Conservation (phyloP, 495 filamentous ascomycete species). For the Viridothelium virens region DNA sequence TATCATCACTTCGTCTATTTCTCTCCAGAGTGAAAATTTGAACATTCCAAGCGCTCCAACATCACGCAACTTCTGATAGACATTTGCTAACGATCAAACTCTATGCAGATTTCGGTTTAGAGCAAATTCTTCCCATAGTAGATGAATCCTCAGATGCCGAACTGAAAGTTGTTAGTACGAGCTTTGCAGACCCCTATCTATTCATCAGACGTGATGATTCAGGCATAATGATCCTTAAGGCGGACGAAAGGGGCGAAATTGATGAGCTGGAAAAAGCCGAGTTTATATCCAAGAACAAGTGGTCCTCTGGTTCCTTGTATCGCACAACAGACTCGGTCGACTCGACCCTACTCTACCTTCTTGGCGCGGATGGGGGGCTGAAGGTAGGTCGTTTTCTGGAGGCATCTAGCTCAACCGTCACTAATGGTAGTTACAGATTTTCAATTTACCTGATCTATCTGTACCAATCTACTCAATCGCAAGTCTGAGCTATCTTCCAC, state of each 20-base stretch:
- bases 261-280: slow-evolving; percentile 67
- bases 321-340: slow-evolving; percentile 41
- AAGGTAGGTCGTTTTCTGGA: slow-evolving; percentile 49
- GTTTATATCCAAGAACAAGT: slow-evolving; percentile 49
- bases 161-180: slow-evolving; percentile 67
- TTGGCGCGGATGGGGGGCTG: slow-evolving; percentile 62
- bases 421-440: slow-evolving; percentile 43
- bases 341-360: slow-evolving; percentile 61
- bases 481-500: slow-evolving; percentile 68
- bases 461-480: slow-evolving; percentile 57
- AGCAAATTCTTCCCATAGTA: slow-evolving; percentile 80
- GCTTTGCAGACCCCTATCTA: slow-evolving; percentile 82
- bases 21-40: not conserved
- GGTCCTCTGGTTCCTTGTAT: slow-evolving; percentile 76
- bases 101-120: slow-evolving; percentile 65
- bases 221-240: slow-evolving; percentile 64
- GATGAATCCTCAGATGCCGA: slow-evolving; percentile 77
- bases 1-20: not conserved
- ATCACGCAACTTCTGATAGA: not conserved
- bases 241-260: slow-evolving; percentile 71
- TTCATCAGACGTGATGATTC: slow-evolving; percentile 75
- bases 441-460: slow-evolving; percentile 53
- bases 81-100: not conserved
- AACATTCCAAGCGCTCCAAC: not conserved
- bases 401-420: not conserved